Percentiles rank a stretch among this genome's conserved stretches.
Conservation (phyloP, 148 eudicot genomes). For the Silene uniflora region DNA sequence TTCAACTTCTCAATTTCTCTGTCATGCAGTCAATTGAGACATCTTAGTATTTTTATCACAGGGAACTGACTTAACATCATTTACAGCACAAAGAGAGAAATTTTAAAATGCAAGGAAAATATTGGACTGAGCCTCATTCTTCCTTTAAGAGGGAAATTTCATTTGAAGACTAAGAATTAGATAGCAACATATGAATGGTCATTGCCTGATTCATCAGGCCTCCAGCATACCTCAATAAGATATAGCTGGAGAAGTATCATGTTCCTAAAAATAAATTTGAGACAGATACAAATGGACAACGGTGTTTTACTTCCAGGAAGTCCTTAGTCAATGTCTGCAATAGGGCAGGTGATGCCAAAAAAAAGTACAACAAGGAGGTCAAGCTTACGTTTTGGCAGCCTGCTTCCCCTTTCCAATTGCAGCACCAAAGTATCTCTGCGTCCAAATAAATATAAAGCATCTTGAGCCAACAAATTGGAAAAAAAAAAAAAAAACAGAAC, state of each 20-base stretch:
- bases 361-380: neutral
- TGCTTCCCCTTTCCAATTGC: slow-evolving; percentile 97
- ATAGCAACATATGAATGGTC: neutral
- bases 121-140: neutral
- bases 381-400: slow-evolving; percentile 97
- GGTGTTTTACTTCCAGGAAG: neutral
- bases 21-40: slow-evolving; percentile 17
- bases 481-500: neutral
- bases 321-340: neutral
- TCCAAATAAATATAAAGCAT: slow-evolving; percentile 11
- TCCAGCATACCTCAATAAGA: neutral
- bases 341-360: neutral
- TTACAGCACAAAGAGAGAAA: neutral
- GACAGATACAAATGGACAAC: neutral
- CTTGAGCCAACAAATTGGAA: neutral
- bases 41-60: neutral
- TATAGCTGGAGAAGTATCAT: neutral
- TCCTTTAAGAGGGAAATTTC: neutral
- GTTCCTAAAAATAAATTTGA: neutral
- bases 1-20: slow-evolving; percentile 91
- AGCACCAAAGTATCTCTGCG: slow-evolving; percentile 91
- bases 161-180: neutral
- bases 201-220: neutral
- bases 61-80: neutral
- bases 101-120: neutral